Evolutionary conservation across 2,329 filamentous ascomycete species (phyloP).

Genomic region (Trichoderma citrinoviride): DNA sequence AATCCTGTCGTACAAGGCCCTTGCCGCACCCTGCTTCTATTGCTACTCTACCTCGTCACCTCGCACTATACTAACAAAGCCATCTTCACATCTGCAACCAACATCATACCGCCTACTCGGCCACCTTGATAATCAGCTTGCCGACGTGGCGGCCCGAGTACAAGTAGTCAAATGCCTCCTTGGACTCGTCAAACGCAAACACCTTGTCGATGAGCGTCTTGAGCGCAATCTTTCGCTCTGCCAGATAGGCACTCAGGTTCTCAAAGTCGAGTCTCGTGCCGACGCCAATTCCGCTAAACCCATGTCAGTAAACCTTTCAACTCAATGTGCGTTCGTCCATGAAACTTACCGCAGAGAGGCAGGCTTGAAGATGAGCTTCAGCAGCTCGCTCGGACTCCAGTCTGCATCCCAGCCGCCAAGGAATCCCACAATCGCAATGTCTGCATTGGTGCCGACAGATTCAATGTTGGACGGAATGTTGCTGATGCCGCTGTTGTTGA

Average conservation of each 20-base stretch:
- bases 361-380: not conserved
- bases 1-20: too few species aligned
- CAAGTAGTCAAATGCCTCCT: not conserved
- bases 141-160: not conserved
- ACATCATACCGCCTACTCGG: not conserved
- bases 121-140: conserved; percentile 8
- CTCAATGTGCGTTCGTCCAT: not conserved
- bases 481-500: not conserved
- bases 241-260: not conserved
- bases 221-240: not conserved
- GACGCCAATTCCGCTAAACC: not conserved
- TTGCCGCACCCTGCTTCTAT: too few species aligned
- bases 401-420: not conserved
- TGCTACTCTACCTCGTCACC: too few species aligned
- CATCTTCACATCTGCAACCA: not conserved
- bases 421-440: not conserved
- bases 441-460: not conserved
- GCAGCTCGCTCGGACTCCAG: not conserved
- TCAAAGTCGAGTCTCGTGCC: not conserved
- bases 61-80: too few species aligned
- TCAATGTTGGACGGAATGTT: not conserved
- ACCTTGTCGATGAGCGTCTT: not conserved
- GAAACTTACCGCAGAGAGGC: not conserved
- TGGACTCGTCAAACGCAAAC: conserved; percentile 1
- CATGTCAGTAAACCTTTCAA: not conserved